Base-by-base conservation (phyloP, 768 basidiomycete species). In the Coprinellus aureogranulatus region DNA sequence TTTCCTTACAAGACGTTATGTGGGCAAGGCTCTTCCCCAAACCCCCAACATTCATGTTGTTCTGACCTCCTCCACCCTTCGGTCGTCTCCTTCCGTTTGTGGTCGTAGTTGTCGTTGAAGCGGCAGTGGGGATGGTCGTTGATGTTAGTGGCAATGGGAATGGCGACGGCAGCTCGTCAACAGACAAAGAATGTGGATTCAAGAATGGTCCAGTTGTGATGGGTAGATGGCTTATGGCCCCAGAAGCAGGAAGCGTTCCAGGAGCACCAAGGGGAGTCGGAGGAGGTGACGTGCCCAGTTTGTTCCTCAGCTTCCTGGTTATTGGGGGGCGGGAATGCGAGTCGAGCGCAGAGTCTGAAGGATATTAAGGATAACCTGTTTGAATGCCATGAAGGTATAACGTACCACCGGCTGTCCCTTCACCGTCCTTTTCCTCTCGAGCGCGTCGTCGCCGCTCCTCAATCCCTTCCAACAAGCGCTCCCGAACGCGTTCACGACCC, bases 381-480 rank as follows among this genome's bases (percentile, higher is more conserved):
- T 42, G 37, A 41, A 34, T 63, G 44, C 22, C 52, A n/a, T 27
- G n/a, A 57, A 39, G 49, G 55, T 31, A 47, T 53, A 39, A 75
- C 81, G 55, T 48, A 86, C 84, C 88, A 53, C 85, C 86, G 41
- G 83, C 78, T 16, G 84, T 86, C n/a, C 89, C 90, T 63, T 94
- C 92, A 59, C 90, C 89, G 59, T 93, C 92, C 67, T 92, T 93
- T 75, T 94, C 92, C 60, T 94, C 92, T 53, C 92, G 76, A 27
- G 92, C 92, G 58, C 88, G 75, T 62, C 85, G 77, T 55, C 91
- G 72, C 28, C 91, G 79, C 66, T 94, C 92, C 68, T 92, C 91
- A 61, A 94, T 88, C 27, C 92, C 90, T 64, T 93, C 92, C 16
- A 92, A 70, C 28, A 94, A 75, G 16, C 91, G 78, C 64, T 92